Percentiles rank a stretch among this genome's conserved stretches.
Conservation (phyloP, 1,139 yeast species). For the Arxiozyma slooffiae region DNA sequence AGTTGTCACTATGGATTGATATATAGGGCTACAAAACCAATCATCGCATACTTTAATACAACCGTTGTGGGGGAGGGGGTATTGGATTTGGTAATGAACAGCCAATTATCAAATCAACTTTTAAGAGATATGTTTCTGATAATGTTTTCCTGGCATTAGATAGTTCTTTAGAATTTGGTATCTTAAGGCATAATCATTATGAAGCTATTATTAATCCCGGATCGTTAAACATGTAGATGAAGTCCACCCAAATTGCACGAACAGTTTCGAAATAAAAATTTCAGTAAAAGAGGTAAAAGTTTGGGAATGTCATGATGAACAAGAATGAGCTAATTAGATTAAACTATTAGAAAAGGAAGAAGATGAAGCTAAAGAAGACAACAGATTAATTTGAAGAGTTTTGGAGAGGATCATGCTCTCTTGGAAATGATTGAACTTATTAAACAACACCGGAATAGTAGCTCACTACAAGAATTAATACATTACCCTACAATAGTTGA, state of each 20-base stretch:
- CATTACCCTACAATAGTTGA: neutral
- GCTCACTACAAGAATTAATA: conserved; percentile 37
- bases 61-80: conserved; percentile 68
- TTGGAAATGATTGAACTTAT: conserved; percentile 86
- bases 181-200: conserved; percentile 56
- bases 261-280: conserved; percentile 58
- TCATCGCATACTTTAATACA: conserved; percentile 51
- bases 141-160: conserved; percentile 74
- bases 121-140: conserved; percentile 43
- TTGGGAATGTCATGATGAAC: conserved; percentile 80
- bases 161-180: conserved; percentile 67
- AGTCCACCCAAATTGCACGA: conserved; percentile 10
- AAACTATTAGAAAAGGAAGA: conserved; percentile 89
- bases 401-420: conserved; percentile 78
- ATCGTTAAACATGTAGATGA: conserved; percentile 14
- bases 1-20: conserved; percentile 57
- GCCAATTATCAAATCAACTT: conserved; percentile 43
- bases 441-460: conserved; percentile 61
- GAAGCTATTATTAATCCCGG: conserved; percentile 41
- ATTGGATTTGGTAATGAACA: conserved; percentile 69
- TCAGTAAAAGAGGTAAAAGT: conserved; percentile 70
- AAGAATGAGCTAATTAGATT: conserved; percentile 66
- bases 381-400: conserved; percentile 49
- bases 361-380: conserved; percentile 73
- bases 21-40: conserved; percentile 34